Evolutionary conservation across 139 green algal species (phyloP), one percentile per base, ranked within the genome.

Genomic region (Closterium sp.): DNA sequence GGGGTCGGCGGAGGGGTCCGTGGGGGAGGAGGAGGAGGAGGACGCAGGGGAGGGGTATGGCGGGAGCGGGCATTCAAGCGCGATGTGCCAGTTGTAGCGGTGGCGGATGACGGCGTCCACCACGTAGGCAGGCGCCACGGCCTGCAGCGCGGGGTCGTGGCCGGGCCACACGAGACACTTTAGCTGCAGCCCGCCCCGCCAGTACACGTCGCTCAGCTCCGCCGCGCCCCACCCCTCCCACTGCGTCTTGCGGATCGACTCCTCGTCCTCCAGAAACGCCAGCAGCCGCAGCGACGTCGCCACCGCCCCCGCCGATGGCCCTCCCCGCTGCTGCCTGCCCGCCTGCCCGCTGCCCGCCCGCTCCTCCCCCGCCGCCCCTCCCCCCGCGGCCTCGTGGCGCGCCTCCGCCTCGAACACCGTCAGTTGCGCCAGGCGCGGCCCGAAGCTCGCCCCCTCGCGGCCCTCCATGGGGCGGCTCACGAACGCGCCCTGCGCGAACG

Each of bases 191-290:
- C 16, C 85, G 7, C 34, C 85, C 33, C 32, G 31, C 33, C 85
- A 55, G 33, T 43, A 43, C 31, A 88, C 25, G 33, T 88, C 33
- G 85, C 85, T 88, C 30, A 55, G 33, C 85, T 88, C 85, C 33
- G 33, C 85, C 33, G 33, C 85, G 30, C 85, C 85, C 85, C 85
- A 88, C 33, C 85, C 85, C 33, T 88, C 33, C 85, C 85, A 88
- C 85, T 88, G 85, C 85, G 85, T 88, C 33, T 69, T 69, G 16
- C 28, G 25, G 89, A 91, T 89, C 25, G 33, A 84, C 25, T 35
- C 89, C 25, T 89, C 69, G 69, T 91, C 89, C 89, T 91, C 89
- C 89, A 85, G 81, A 76, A 91, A 91, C 19, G 89, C 89, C 31
- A 91, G n/a, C 25, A 91, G 64, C 89, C 64, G 21, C 34, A 90